Evolutionary conservation across 2,329 filamentous ascomycete species (phyloP).

Genomic region (Aspergillus novoparasiticus): DNA sequence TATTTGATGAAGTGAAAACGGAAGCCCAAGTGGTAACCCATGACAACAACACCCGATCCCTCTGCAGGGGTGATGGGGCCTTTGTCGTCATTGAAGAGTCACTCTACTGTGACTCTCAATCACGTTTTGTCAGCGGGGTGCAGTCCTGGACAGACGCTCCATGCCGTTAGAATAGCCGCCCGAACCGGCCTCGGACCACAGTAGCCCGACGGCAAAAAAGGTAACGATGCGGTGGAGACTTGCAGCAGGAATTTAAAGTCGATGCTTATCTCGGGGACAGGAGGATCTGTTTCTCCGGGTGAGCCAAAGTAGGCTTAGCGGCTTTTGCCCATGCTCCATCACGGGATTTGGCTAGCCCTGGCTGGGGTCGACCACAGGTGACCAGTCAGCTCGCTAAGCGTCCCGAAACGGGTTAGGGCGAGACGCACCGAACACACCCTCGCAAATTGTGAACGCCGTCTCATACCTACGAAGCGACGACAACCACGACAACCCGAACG

Average conservation of each 20-base stretch:
- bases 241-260: slow-evolving; percentile 10
- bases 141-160: slow-evolving; percentile 13
- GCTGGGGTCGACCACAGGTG: slow-evolving; percentile 11
- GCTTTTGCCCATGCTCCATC: slow-evolving; percentile 21
- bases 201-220: slow-evolving; percentile 32
- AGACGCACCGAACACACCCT: slow-evolving; percentile 38
- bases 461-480: slow-evolving; percentile 42
- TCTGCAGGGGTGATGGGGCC: slow-evolving; percentile 3
- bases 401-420: slow-evolving; percentile 39
- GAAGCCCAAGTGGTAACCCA: neutral
- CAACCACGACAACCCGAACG: slow-evolving; percentile 46
- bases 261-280: slow-evolving; percentile 17
- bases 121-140: slow-evolving; percentile 22
- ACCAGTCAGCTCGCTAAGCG: slow-evolving; percentile 36
- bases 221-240: slow-evolving; percentile 22
- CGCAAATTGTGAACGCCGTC: slow-evolving; percentile 40
- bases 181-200: slow-evolving; percentile 31
- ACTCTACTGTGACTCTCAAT: slow-evolving; percentile 4
- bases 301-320: slow-evolving; percentile 20
- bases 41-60: neutral
- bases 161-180: slow-evolving; percentile 9
- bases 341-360: slow-evolving; percentile 40
- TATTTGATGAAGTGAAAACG: neutral
- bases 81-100: slow-evolving; percentile 18
- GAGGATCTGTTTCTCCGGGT: slow-evolving; percentile 16